These are phyloP conservation scores for Antitrichia curtipendula DNA, from an alignment of 225 moss, liverwort and hornwort species.

Conservation along the genomic window DNA sequence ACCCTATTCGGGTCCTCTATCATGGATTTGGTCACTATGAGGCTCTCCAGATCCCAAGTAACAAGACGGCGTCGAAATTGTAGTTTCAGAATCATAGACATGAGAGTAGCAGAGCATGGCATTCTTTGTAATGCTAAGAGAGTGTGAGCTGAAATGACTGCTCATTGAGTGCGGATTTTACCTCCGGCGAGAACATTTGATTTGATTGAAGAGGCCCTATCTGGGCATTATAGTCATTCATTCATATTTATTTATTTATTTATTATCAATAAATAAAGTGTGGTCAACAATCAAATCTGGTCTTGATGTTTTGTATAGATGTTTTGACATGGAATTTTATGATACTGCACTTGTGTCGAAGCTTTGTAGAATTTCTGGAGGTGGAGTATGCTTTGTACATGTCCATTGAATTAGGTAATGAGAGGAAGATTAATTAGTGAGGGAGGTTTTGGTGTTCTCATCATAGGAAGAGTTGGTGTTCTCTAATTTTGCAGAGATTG, in stretches of 20 bases:
- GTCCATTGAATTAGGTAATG: neutral
- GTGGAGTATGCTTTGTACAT: neutral
- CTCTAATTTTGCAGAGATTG: neutral
- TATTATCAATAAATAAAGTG: neutral
- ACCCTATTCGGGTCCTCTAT: constrained; percentile 82
- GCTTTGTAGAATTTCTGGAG: neutral
- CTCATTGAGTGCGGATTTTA: neutral
- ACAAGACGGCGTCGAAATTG: constrained; percentile 20
- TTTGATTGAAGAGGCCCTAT: constrained; percentile 22
- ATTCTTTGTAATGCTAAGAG: neutral
- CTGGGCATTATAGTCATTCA: constrained; percentile 14
- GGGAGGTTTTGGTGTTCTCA: neutral
- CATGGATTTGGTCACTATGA: constrained; percentile 98
- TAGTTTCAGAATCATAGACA: constrained; percentile 2
- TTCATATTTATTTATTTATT: neutral
- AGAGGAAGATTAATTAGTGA: neutral
- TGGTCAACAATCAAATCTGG: neutral
- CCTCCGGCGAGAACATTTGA: constrained; percentile 2
- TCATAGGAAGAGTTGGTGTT: neutral
- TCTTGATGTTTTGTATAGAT: neutral
- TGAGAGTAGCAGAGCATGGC: neutral
- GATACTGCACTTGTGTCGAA: neutral
- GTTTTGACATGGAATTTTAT: neutral
- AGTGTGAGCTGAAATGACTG: neutral
- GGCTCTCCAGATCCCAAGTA: constrained; percentile 67